These are phyloP conservation scores for Schizonepeta tenuifolia DNA, from an alignment of 257 asterid genomes.

Conservation along the genomic window DNA sequence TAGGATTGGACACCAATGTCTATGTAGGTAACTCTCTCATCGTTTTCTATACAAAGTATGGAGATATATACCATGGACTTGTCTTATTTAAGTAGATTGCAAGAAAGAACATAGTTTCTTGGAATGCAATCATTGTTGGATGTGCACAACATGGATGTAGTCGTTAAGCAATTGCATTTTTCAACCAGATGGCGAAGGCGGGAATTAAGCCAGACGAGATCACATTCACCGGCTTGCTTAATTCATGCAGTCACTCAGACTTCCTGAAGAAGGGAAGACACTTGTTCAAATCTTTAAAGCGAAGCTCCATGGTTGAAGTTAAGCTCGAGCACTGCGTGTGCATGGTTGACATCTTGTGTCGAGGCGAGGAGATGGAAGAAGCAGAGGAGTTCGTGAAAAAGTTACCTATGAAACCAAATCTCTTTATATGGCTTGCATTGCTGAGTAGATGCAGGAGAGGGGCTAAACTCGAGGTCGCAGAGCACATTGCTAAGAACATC, in stretches of 20 bases:
- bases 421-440: conserved; percentile 67
- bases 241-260: conserved; percentile 91
- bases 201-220: conserved; percentile 70
- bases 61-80: conserved; percentile 57
- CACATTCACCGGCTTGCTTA: conserved; percentile 85
- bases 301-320: conserved; percentile 29
- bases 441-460: conserved; percentile 74
- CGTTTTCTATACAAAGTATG: conserved; percentile 67
- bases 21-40: conserved; percentile 88
- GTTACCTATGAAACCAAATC: conserved; percentile 68
- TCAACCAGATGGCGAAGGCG: conserved; percentile 64
- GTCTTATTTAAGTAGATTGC: conserved; percentile 51
- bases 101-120: conserved; percentile 71
- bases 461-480: conserved; percentile 59
- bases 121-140: conserved; percentile 87
- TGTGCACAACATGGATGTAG: conserved; percentile 85
- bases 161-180: conserved; percentile 63
- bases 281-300: conserved; percentile 48
- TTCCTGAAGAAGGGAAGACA: conserved; percentile 64
- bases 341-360: conserved; percentile 76
- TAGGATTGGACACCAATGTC: conserved; percentile 59
- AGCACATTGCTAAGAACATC: conserved; percentile 59
- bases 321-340: conserved; percentile 86
- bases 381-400: conserved; percentile 60
- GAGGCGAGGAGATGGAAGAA: conserved; percentile 68